Base-by-base conservation (phyloP, 805 yeast species). In the Yarrowia deformans region DNA sequence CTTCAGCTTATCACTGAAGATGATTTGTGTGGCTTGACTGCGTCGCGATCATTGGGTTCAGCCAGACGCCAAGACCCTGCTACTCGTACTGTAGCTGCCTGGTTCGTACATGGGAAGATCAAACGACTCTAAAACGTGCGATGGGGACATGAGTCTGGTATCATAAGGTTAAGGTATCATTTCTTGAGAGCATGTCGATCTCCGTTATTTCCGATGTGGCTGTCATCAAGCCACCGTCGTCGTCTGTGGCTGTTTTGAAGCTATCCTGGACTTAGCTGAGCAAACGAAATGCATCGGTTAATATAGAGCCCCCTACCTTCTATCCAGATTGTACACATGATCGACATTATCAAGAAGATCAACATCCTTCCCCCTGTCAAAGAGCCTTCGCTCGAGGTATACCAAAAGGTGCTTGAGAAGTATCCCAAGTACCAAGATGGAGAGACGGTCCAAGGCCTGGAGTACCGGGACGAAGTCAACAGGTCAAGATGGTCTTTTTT, bases 381-480 rank as follows among this genome's bases (percentile, higher is more conserved):
- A 18, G 46, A 42, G 10, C 46, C 46, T n/a, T 42, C 46, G 12
- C 46, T 19, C 6, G 46, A 42, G 46, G 10, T 42, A 2, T 42
- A 42, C 23, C 46, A 42, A 12, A 19, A 18, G 46, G 46, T 42
- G 19, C 46, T 42, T 19, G 46, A 42, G 10, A 42, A 42, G 46
- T 42, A 42, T 8, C 46, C 46, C 18, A 42, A 42, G 46, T 42
- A n/a, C 46, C 46, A 19, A n/a, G 46, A 42, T 3, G 46, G n/a
- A 12, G 19, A 42, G 12, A 42, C n/a, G 19, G 46, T n/a, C 10
- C 19, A 42, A 42, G 46, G 19, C 19, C 10, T 42, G 19, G 46
- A 42, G 46, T 42, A 42, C 46, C 46, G 46, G 9, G 46, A 42
- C n/a, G 46, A 42, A 42, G 19, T 19, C 46, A n/a, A 42, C 46